phyloP scores from a whole-genome alignment of 106 monocot species.

The Phalaenopsis aphrodite region DNA sequence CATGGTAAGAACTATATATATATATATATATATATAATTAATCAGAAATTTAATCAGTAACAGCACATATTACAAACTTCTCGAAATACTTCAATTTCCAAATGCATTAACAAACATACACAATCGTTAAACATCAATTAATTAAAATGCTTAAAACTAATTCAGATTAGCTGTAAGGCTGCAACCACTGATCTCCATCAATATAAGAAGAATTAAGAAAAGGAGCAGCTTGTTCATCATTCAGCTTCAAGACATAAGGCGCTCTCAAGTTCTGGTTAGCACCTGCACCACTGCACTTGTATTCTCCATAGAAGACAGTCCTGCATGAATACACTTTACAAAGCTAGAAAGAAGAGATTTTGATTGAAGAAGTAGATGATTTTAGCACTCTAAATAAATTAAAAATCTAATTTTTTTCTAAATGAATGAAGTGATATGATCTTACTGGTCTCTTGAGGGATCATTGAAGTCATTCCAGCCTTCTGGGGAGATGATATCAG shows the following conservation, averaged over 20 bases:
- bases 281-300: slow-evolving; percentile 65
- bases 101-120: too few relatives aligned
- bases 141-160: not conserved
- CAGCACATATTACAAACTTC: too few relatives aligned
- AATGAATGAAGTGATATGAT: not conserved
- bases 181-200: slow-evolving; percentile 73
- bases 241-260: slow-evolving; percentile 50
- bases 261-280: slow-evolving; percentile 42
- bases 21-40: too few relatives aligned
- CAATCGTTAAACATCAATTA: not conserved
- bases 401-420: too few relatives aligned
- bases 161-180: slow-evolving; percentile 25
- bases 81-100: too few relatives aligned
- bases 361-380: too few relatives aligned
- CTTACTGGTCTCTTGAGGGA: slow-evolving; percentile 68
- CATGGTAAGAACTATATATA: too few relatives aligned
- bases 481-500: slow-evolving; percentile 68
- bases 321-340: slow-evolving; percentile 11
- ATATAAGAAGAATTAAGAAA: slow-evolving; percentile 66
- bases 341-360: not conserved
- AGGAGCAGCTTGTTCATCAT: slow-evolving; percentile 53
- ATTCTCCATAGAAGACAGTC: slow-evolving; percentile 81
- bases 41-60: too few relatives aligned
- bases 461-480: slow-evolving; percentile 94
- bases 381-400: too few relatives aligned